These are phyloP conservation scores for Cordyceps pruinosa DNA, from an alignment of 2,329 filamentous ascomycete species.

Conservation along the genomic window DNA sequence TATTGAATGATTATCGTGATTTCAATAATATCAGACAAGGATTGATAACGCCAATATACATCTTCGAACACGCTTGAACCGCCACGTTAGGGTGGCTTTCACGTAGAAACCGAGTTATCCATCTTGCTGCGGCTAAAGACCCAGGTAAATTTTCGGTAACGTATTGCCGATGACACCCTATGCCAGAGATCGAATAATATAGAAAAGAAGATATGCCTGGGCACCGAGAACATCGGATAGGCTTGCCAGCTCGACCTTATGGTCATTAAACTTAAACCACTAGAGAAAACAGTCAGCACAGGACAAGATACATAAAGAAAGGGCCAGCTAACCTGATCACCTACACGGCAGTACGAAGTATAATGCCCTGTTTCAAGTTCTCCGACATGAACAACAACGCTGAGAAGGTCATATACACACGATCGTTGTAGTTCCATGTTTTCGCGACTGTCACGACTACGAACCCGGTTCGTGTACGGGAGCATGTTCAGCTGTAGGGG, in stretches of 20 bases:
- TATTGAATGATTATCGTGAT: not conserved
- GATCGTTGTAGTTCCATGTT: conserved; percentile 53
- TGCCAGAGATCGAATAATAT: conserved; percentile 59
- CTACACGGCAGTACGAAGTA: conserved; percentile 78
- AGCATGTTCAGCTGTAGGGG: conserved; percentile 83
- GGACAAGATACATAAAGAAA: not conserved
- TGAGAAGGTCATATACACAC: conserved; percentile 79
- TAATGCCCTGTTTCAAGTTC: conserved; percentile 92
- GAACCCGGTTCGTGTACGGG: conserved; percentile 71
- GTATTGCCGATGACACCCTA: conserved; percentile 20
- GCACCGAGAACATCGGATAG: conserved; percentile 80
- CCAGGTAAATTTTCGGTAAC: not conserved
- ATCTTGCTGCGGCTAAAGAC: not conserved
- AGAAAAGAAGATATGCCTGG: conserved; percentile 88
- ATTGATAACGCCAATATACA: not conserved
- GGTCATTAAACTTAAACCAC: conserved; percentile 97
- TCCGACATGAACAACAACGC: conserved; percentile 87
- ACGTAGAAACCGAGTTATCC: not conserved
- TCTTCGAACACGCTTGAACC: not conserved
- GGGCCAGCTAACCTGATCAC: conserved; percentile 47
- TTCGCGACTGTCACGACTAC: conserved; percentile 42
- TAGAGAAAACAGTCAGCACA: conserved; percentile 30
- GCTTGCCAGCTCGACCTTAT: conserved; percentile 77
- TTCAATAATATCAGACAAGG: not conserved
- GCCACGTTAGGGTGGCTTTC: too few species aligned